phyloP scores from a whole-genome alignment of 225 moss, liverwort and hornwort species.

The Physcomitrellopsis africana region DNA sequence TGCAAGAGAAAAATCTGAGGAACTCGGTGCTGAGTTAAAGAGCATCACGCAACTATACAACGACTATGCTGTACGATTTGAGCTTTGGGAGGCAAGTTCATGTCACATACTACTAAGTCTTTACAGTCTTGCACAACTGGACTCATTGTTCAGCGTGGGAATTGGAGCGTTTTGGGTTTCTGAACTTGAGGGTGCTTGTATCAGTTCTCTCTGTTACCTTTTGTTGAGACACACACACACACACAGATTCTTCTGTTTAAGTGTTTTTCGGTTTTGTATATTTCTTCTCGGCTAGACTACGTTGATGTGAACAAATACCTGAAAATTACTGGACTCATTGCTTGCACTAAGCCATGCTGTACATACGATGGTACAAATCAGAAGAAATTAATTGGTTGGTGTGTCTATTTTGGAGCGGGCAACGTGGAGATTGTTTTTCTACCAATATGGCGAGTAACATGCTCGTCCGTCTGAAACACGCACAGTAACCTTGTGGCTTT shows the following conservation, averaged over 20 bases:
- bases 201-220: neutral
- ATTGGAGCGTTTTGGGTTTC: neutral
- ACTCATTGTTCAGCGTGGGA: neutral
- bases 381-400: neutral
- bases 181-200: neutral
- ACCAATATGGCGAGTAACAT: neutral
- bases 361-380: neutral
- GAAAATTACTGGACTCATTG: neutral
- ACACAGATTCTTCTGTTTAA: neutral
- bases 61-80: constrained; percentile 90
- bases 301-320: neutral
- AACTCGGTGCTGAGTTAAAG: constrained; percentile 85
- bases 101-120: neutral
- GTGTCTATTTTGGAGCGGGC: neutral
- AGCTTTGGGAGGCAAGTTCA: constrained; percentile 88
- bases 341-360: neutral
- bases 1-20: constrained; percentile 72
- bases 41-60: constrained; percentile 98
- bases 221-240: neutral
- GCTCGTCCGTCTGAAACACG: neutral
- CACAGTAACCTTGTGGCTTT: neutral
- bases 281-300: neutral
- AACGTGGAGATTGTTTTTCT: neutral
- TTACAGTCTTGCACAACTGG: neutral
- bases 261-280: neutral